Evolutionary conservation across 2,329 filamentous ascomycete species (phyloP).

Genomic region (Incumbomyces delicatus): DNA sequence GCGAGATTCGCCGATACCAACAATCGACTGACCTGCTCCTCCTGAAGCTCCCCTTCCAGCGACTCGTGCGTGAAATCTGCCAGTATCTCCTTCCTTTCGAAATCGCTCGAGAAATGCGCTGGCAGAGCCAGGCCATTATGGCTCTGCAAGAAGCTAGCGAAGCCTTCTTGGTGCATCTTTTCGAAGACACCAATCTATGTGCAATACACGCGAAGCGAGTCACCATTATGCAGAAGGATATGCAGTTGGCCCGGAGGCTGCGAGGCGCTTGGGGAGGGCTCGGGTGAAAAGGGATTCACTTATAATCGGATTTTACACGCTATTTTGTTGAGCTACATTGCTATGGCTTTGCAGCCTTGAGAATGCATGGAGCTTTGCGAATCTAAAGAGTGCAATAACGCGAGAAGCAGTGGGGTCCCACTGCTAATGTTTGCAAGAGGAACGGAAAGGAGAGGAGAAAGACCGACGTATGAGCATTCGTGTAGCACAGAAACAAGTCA

Average conservation of each 20-base stretch:
- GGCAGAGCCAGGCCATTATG: constrained; percentile 91
- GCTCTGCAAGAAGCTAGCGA: constrained; percentile 94
- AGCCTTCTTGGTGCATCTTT: constrained; percentile 91
- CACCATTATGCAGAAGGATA: constrained; percentile 97
- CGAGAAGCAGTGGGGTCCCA: too few species aligned
- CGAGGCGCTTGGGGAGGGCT: constrained; percentile 66
- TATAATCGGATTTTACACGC: too few species aligned
- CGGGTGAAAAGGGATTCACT: constrained; percentile 34
- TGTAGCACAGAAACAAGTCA: too few species aligned
- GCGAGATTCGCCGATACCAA: constrained; percentile 87
- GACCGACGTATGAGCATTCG: too few species aligned
- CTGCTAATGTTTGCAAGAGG: too few species aligned
- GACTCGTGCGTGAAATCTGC: constrained; percentile 43
- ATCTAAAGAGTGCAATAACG: too few species aligned
- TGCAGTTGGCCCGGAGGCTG: constrained; percentile 78
- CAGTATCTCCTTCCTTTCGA: constrained; percentile 49
- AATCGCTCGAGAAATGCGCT: constrained; percentile 62
- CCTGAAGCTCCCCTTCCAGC: constrained; percentile 44
- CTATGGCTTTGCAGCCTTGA: too few species aligned
- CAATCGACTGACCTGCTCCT: constrained; percentile 80
- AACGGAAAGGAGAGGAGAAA: too few species aligned
- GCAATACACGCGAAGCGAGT: constrained; percentile 95
- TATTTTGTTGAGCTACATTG: too few species aligned
- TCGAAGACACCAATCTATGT: constrained; percentile 91
- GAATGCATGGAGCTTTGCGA: too few species aligned